These are phyloP conservation scores for Phyllosticta citribraziliensis DNA, from an alignment of 2,329 filamentous ascomycete genomes.

Conservation along the genomic window DNA sequence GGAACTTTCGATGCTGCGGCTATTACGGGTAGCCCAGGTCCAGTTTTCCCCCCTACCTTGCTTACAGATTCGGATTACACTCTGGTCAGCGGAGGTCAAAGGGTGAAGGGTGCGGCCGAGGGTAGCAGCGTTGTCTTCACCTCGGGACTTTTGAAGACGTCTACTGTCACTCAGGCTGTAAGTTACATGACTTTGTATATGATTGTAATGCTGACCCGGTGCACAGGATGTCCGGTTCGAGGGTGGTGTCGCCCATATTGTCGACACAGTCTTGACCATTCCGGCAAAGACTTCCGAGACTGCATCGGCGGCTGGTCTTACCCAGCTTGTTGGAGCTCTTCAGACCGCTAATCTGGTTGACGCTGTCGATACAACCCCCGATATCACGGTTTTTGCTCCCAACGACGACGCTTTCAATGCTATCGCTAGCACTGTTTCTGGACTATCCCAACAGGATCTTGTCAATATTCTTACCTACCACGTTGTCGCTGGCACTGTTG, in stretches of 20 bases:
- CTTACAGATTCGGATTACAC: conserved; percentile 43
- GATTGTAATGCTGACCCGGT: not conserved
- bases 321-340: conserved; percentile 33
- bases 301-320: conserved; percentile 26
- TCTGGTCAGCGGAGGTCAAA: conserved; percentile 52
- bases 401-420: conserved; percentile 49
- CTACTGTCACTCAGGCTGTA: conserved; percentile 41
- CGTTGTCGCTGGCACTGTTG: conserved; percentile 46
- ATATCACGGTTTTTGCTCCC: conserved; percentile 57
- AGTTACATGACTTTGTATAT: conserved; percentile 14
- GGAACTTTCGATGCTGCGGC: conserved; percentile 35
- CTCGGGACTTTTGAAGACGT: conserved; percentile 42
- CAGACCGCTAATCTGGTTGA: conserved; percentile 29
- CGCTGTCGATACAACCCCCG: conserved; percentile 31
- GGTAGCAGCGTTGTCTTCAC: conserved; percentile 40
- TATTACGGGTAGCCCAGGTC: conserved; percentile 28
- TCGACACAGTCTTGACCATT: conserved; percentile 35
- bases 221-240: conserved; percentile 33
- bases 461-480: conserved; percentile 53
- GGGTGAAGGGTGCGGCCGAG: conserved; percentile 37
- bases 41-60: conserved; percentile 36
- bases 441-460: conserved; percentile 40
- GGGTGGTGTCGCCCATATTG: conserved; percentile 38
- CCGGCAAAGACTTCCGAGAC: conserved; percentile 24
- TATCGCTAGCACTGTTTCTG: conserved; percentile 44